Evolutionary conservation across 805 yeast genomes (phyloP).

Genomic region (Candida taoyuanica): DNA sequence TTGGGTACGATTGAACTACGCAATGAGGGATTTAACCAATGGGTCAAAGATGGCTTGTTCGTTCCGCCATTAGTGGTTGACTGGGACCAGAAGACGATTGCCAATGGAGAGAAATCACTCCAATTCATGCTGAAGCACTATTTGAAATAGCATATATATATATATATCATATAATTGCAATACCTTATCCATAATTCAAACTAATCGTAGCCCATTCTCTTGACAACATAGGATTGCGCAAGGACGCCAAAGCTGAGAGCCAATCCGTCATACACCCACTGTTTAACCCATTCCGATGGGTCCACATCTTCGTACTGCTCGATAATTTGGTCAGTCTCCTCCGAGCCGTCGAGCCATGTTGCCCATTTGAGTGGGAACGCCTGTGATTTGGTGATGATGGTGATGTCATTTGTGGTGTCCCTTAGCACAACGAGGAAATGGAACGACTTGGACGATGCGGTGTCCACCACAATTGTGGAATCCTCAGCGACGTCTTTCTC

Average conservation of each 20-base stretch:
- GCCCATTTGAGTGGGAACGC: conserved; percentile 90
- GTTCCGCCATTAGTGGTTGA: conserved; percentile 52
- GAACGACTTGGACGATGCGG: conserved; percentile 47
- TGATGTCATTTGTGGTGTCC: conserved; percentile 75
- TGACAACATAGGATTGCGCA: conserved; percentile 87
- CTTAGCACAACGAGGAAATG: conserved; percentile 70
- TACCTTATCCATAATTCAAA: neutral
- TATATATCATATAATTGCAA: neutral
- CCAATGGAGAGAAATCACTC: conserved; percentile 40
- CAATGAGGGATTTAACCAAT: conserved; percentile 10
- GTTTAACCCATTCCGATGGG: conserved; percentile 78
- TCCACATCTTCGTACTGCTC: conserved; percentile 50
- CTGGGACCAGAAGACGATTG: conserved; percentile 55
- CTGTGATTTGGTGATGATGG: conserved; percentile 75
- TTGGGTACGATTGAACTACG: conserved; percentile 5
- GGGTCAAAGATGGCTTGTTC: conserved; percentile 26
- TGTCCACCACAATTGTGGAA: conserved; percentile 34
- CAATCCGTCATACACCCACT: conserved; percentile 77
- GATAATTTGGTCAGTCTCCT: conserved; percentile 20
- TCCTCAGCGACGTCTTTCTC: conserved; percentile 22
- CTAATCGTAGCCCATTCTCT: conserved; percentile 57
- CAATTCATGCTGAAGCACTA: conserved; percentile 23
- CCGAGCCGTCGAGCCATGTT: conserved; percentile 63
- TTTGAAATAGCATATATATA: neutral
- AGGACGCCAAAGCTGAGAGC: conserved; percentile 76